Evolutionary conservation across 805 yeast genomes (phyloP).

Genomic region (Lipomyces yamanashiensis): DNA sequence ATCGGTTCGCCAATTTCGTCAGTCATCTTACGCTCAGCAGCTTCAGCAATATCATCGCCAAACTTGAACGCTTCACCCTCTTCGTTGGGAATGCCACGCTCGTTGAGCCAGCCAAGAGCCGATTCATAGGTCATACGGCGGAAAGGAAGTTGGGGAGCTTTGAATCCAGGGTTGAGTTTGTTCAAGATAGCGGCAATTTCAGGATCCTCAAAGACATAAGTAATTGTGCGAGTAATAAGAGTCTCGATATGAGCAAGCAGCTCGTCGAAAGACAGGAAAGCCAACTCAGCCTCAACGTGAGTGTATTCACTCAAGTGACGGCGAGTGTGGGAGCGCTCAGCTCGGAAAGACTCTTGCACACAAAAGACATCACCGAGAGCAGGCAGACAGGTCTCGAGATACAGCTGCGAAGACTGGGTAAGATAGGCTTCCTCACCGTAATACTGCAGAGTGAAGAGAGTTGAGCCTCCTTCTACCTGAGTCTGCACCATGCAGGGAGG

Average conservation of each 20-base stretch:
- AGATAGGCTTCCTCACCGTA: slow-evolving; percentile 96
- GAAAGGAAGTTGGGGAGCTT: slow-evolving; percentile 83
- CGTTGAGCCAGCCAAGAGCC: slow-evolving; percentile 95
- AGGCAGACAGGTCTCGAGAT: slow-evolving; percentile 94
- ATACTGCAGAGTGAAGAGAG: slow-evolving; percentile 88
- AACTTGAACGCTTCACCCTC: slow-evolving; percentile 90
- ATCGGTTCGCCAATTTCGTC: slow-evolving; percentile 93
- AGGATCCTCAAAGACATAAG: slow-evolving; percentile 84
- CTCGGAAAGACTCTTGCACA: slow-evolving; percentile 98
- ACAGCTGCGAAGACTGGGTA: slow-evolving; percentile 96
- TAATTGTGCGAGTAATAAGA: slow-evolving; percentile 68
- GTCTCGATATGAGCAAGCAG: slow-evolving; percentile 83
- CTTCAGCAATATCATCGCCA: slow-evolving; percentile 99
- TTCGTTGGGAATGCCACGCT: slow-evolving; percentile 91
- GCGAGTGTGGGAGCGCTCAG: slow-evolving; percentile 98
- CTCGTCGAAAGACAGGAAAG: slow-evolving; percentile 85
- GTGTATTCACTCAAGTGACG: slow-evolving; percentile 97
- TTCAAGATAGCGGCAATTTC: slow-evolving; percentile 86
- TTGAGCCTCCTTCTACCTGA: slow-evolving; percentile 99
- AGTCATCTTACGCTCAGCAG: slow-evolving; percentile 98
- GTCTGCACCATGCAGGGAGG: slow-evolving; percentile 99
- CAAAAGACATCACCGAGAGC: slow-evolving; percentile 97
- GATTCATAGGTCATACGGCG: slow-evolving; percentile 87
- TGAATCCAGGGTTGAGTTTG: slow-evolving; percentile 91
- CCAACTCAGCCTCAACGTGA: slow-evolving; percentile 93